Conservation (phyloP, 2,329 filamentous ascomycete species). For the Neofusicoccum ribis region DNA sequence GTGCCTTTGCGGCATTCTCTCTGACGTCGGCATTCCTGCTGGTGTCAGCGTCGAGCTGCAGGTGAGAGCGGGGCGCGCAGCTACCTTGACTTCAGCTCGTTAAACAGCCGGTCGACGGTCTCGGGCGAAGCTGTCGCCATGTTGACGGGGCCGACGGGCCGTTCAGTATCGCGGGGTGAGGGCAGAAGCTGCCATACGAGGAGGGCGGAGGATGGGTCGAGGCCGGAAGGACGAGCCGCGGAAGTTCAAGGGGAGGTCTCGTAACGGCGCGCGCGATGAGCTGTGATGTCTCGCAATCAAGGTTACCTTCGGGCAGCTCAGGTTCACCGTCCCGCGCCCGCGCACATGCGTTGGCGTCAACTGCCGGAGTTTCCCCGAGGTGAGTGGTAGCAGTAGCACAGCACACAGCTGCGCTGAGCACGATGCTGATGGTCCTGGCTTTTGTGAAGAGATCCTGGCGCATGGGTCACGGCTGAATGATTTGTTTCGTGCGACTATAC, state of each 20-base stretch:
- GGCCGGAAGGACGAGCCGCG: not conserved
- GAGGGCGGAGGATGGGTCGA: not conserved
- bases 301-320: conserved; percentile 19
- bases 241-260: conserved; percentile 1
- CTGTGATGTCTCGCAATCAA: conserved; percentile 3
- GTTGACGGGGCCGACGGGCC: conserved; percentile 19
- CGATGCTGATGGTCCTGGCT: not conserved
- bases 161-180: conserved; percentile 13
- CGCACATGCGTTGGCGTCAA: not conserved
- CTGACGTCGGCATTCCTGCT: conserved; percentile 47
- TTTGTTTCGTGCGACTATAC: not conserved
- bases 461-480: not conserved
- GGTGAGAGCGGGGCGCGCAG: conserved; percentile 21
- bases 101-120: conserved; percentile 54
- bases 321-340: conserved; percentile 16
- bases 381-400: not conserved
- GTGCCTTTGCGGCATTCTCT: conserved; percentile 44
- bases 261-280: conserved; percentile 1
- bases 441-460: not conserved
- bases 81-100: conserved; percentile 59
- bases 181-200: conserved; percentile 18
- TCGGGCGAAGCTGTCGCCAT: conserved; percentile 21
- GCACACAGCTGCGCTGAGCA: not conserved
- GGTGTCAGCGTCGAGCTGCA: conserved; percentile 23
- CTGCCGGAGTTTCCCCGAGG: not conserved